Conservation (phyloP, 495 filamentous ascomycete species). For the Chaetomium cochliodes region DNA sequence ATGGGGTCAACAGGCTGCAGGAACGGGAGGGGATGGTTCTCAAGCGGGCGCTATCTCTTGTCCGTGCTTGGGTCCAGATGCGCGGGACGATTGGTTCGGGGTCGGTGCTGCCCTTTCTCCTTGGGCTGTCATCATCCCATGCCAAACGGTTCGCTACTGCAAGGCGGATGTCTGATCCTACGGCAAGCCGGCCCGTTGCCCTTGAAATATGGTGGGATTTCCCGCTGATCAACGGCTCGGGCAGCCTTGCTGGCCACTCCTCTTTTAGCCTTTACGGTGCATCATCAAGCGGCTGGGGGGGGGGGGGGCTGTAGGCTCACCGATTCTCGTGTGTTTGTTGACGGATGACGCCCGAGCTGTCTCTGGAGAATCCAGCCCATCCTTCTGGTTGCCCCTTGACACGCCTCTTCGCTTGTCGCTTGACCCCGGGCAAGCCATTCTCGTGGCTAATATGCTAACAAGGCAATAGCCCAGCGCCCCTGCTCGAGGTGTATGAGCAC, state of each 20-base stretch:
- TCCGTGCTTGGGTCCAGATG: conserved; percentile 20
- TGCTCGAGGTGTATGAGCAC: conserved; percentile 61
- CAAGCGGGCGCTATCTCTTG: conserved; percentile 35
- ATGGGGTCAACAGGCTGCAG: conserved; percentile 29
- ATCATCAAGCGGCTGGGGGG: conserved; percentile 1
- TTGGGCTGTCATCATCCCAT: conserved; percentile 8
- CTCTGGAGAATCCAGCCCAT: conserved; percentile 12
- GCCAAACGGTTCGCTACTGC: conserved; percentile 29
- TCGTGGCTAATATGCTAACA: conserved; percentile 25
- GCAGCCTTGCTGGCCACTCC: conserved; percentile 8
- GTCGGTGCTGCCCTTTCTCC: neutral
- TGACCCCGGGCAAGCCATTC: neutral
- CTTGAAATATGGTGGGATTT: conserved; percentile 27
- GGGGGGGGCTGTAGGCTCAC: neutral
- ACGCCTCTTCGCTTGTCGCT: neutral
- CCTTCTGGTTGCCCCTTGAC: neutral
- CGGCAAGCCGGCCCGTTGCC: conserved; percentile 36
- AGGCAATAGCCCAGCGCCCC: conserved; percentile 56
- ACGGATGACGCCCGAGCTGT: neutral
- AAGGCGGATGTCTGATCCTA: conserved; percentile 21
- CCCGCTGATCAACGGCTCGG: conserved; percentile 22
- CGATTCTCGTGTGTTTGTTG: neutral
- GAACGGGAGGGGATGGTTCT: conserved; percentile 33
- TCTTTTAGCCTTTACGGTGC: conserved; percentile 28
- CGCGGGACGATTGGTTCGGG: neutral